These are phyloP conservation scores for Cafeteria roenbergensis DNA, from an alignment of 108 stramenopile species.

Conservation along the genomic window DNA sequence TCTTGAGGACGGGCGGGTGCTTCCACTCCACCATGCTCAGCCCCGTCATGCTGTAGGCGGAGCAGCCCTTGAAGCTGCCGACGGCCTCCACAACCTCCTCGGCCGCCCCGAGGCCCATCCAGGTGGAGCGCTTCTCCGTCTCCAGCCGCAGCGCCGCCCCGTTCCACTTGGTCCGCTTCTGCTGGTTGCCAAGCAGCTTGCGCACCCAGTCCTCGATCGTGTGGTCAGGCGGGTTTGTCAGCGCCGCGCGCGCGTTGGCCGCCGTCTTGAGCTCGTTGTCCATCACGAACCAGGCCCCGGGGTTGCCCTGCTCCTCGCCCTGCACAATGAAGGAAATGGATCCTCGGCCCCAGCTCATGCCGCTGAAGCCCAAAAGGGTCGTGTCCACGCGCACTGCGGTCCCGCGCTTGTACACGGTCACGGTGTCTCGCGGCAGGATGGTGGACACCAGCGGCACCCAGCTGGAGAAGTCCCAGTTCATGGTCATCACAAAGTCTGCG, in stretches of 20 bases:
- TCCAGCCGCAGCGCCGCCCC: too few species aligned
- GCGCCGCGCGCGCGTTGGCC: neutral
- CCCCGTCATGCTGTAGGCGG: neutral
- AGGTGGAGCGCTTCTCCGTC: too few species aligned
- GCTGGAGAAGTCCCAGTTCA: neutral
- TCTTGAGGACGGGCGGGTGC: neutral
- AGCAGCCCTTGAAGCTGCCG: neutral
- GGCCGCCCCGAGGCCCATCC: neutral
- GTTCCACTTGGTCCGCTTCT: neutral
- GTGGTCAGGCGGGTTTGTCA: neutral
- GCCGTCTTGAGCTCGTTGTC: neutral
- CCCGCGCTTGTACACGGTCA: neutral
- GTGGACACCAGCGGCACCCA: slow-evolving; percentile 3
- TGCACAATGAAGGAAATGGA: neutral
- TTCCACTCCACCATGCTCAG: neutral
- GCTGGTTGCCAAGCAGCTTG: neutral
- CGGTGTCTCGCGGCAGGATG: slow-evolving; percentile 1
- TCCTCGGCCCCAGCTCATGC: neutral
- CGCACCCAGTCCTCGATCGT: slow-evolving; percentile 1
- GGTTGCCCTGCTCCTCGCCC: neutral
- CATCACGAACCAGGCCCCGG: neutral
- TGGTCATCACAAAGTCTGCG: slow-evolving; percentile 6
- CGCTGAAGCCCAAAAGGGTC: neutral
- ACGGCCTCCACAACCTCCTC: neutral
- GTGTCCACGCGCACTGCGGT: neutral